Conservation (phyloP, 164 flowering plant genomes). For the Magnolia kwangsiensis region DNA sequence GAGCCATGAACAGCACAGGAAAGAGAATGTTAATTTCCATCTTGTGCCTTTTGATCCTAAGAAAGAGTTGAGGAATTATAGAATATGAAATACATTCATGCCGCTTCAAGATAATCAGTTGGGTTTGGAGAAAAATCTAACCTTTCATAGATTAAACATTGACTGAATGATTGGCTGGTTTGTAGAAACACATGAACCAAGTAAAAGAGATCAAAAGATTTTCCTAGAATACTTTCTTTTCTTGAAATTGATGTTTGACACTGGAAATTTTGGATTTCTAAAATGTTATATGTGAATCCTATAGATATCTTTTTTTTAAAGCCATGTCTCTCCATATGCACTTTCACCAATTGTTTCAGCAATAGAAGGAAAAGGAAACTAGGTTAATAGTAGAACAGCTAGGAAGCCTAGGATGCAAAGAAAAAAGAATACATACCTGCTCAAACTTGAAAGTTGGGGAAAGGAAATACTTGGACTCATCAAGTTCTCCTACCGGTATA, state of each 20-base stretch:
- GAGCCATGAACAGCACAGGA: slow-evolving; percentile 5
- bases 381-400: not conserved
- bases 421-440: slow-evolving; percentile 51
- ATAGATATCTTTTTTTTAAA: too few species aligned
- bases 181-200: too few species aligned
- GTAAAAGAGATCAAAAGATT: too few species aligned
- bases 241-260: too few species aligned
- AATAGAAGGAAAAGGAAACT: too few species aligned
- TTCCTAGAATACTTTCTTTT: too few species aligned
- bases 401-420: not conserved
- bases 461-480: slow-evolving; percentile 62
- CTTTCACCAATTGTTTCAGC: too few species aligned
- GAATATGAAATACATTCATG: not conserved
- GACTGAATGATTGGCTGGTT: too few species aligned
- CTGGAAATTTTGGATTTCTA: too few species aligned
- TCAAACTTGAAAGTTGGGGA: slow-evolving; percentile 90
- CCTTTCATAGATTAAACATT: not conserved
- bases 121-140: not conserved
- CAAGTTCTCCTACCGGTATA: slow-evolving; percentile 71
- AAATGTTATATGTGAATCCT: too few species aligned
- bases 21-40: not conserved
- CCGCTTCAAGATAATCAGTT: not conserved
- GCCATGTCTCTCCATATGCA: too few species aligned
- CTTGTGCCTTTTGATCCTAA: not conserved
- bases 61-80: not conserved